Conservation (phyloP, 495 filamentous ascomycete species). For the Niebla homalea region DNA sequence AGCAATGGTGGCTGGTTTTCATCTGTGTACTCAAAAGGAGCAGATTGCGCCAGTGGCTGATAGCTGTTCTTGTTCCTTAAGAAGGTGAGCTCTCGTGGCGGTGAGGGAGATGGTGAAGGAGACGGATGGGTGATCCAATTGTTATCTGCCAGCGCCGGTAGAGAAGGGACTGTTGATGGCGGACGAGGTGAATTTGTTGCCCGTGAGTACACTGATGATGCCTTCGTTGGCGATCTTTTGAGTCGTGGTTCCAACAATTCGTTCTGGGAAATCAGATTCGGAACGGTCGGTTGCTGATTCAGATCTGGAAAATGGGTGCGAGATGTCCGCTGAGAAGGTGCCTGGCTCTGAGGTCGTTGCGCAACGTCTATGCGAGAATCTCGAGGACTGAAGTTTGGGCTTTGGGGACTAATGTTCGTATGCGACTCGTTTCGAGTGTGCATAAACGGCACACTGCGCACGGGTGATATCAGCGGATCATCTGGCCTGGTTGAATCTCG, state of each 20-base stretch:
- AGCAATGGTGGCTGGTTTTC: constrained; percentile 23
- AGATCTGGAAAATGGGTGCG: constrained; percentile 23
- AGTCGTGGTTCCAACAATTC: constrained; percentile 6
- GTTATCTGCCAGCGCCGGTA: constrained; percentile 28
- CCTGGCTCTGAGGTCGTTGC: constrained; percentile 29
- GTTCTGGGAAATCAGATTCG: constrained; percentile 14
- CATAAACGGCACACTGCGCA: constrained; percentile 59
- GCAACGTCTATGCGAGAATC: constrained; percentile 35
- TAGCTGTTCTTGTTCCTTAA: constrained; percentile 34
- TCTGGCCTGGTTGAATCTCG: constrained; percentile 36
- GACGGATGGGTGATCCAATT: constrained; percentile 50
- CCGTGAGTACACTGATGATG: constrained; percentile 14
- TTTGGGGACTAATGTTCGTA: constrained; percentile 18
- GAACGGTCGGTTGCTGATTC: constrained; percentile 25
- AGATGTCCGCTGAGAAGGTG: constrained; percentile 27
- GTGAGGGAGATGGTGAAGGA: constrained; percentile 34
- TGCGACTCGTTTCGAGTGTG: constrained; percentile 53
- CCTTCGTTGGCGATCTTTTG: constrained; percentile 14
- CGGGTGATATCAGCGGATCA: constrained; percentile 41
- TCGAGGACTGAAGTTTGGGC: constrained; percentile 17
- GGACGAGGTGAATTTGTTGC: constrained; percentile 15
- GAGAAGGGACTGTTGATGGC: constrained; percentile 22
- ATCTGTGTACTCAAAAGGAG: constrained; percentile 21
- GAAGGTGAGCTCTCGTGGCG: constrained; percentile 30
- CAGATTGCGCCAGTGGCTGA: constrained; percentile 29